Percentiles rank a stretch among this genome's conserved stretches.
These are phyloP conservation scores for Pseudogymnoascus sp. DNA, from an alignment of 2,329 filamentous ascomycete genomes.

Conservation along the genomic window DNA sequence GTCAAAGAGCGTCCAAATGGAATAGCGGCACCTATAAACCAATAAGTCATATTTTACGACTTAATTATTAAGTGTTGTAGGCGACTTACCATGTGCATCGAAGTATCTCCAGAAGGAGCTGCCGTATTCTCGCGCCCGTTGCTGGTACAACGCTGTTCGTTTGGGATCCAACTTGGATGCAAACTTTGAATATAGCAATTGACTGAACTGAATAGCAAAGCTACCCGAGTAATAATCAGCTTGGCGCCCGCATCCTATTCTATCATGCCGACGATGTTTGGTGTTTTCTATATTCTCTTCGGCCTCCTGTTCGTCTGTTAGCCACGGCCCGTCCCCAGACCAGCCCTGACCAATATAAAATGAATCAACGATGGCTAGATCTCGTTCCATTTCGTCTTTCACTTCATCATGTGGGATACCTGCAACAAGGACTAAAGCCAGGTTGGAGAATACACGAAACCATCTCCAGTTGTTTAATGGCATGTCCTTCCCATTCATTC, in stretches of 20 bases:
- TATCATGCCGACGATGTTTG: not conserved
- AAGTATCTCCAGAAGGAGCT: conserved; percentile 41
- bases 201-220: conserved; percentile 45
- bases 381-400: conserved; percentile 31
- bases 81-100: conserved; percentile 33
- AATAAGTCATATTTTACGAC: not conserved
- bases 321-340: conserved; percentile 41
- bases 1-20: conserved; percentile 44
- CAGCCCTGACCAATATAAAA: conserved; percentile 41
- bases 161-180: conserved; percentile 34
- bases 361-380: conserved; percentile 37
- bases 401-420: conserved; percentile 31
- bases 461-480: conserved; percentile 44
- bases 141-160: conserved; percentile 32
- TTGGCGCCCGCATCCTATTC: conserved; percentile 24
- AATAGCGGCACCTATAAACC: conserved; percentile 38
- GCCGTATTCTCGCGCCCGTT: conserved; percentile 36
- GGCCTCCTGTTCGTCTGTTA: conserved; percentile 23
- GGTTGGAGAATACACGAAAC: conserved; percentile 43
- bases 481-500: conserved; percentile 38
- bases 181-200: conserved; percentile 39
- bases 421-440: conserved; percentile 37
- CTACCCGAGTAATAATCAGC: conserved; percentile 47
- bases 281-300: conserved; percentile 12
- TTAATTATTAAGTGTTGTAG: not conserved